phyloP scores from a whole-genome alignment of 768 basidiomycete genomes.

The Tulasnella calospora region DNA sequence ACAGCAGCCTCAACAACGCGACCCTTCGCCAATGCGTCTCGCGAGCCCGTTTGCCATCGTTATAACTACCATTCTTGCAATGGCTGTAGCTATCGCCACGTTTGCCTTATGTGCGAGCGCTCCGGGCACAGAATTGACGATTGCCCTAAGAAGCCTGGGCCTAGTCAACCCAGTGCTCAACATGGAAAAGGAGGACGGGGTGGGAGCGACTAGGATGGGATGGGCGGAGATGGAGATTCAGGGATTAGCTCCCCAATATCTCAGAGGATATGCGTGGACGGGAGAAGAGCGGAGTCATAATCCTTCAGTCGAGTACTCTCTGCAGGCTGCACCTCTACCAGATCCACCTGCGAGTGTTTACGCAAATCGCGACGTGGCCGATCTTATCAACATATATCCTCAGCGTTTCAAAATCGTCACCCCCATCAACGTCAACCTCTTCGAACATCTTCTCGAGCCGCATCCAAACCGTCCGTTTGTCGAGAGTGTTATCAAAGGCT shows the following conservation, averaged over 20 bases:
- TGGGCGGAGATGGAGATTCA: background rate
- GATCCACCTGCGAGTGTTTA: background rate
- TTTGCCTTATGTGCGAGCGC: background rate
- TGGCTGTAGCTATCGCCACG: background rate
- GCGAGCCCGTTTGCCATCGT: background rate
- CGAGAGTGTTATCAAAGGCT: constrained; percentile 33
- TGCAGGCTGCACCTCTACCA: background rate
- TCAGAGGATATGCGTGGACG: background rate
- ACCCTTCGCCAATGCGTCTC: background rate
- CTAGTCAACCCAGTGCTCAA: background rate
- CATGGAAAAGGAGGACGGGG: background rate
- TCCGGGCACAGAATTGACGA: background rate
- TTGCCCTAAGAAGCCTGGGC: background rate
- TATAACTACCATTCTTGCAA: background rate
- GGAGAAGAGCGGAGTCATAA: background rate
- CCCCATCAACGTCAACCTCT: constrained; percentile 38
- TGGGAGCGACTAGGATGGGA: background rate
- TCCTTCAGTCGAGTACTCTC: background rate
- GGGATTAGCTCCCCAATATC: background rate
- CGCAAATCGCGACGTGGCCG: constrained; percentile 26
- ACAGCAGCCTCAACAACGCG: background rate
- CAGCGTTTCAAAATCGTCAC: constrained; percentile 40
- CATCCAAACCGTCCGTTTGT: constrained; percentile 44
- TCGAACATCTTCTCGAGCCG: constrained; percentile 33
- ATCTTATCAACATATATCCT: constrained; percentile 33